Base-by-base conservation (phyloP, 305 asterid species). In the Fraxinus sp. region DNA sequence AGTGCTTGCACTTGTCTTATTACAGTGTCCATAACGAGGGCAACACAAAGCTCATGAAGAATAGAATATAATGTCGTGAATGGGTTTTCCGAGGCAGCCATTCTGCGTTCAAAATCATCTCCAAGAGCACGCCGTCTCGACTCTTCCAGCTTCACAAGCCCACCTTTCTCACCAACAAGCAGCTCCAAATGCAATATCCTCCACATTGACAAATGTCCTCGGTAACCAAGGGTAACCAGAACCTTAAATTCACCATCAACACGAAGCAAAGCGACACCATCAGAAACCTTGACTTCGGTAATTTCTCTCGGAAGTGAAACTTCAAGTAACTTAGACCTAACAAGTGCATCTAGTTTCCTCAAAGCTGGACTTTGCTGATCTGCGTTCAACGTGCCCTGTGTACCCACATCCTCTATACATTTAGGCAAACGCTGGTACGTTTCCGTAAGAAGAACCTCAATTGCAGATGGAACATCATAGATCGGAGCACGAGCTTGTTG, bases 401-500 rank as follows among this genome's bases (percentile, higher is more conserved):
- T 87, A 80, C 98, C 98, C 82, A 97, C 90, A 77, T 97, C 97
- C 85, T 95, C 99, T 71, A 97, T 83, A 84, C 99, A 95, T 90
- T 95, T 93, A 72, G 99, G 99, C 80, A 95, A 85, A 36, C 96
- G 97, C 88, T 91, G 89, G 85, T 95, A 97, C 36, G 85, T 89
- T 85, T 98, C 99, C 13, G 93, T 91, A 80, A 92, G 94, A 84
- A 95, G 96, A 88, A 97, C 86, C 89, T 97, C 99, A 84, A 87
- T 86, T 80, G 99, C 97, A 77, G 98, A 95, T 32, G 99, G 98
- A 80, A 97, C 97, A 89, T 97, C 99, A 87, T 95, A 95, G 78
- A 92, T 90, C 30, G 99, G 99, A 64, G 99, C 99, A 66, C 99
- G 98, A 86, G 98, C 98, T 89, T 95, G 97, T 84, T 97, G 99